Base-by-base conservation (phyloP, 2,329 filamentous ascomycete species). In the Fusarium staphyleae region DNA sequence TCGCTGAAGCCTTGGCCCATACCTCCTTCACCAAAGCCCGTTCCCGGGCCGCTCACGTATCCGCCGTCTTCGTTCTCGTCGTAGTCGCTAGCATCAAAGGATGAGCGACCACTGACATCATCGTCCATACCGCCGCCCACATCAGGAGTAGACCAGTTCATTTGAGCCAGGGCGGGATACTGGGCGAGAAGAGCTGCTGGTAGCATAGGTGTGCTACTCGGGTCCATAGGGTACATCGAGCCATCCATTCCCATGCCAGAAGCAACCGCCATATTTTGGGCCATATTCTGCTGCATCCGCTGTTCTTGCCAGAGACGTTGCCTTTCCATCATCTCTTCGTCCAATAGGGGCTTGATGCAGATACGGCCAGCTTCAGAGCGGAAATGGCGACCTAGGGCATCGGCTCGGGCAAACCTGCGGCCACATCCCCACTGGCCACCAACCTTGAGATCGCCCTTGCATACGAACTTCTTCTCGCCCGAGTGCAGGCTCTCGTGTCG, bases 381-480 rank as follows among this genome's bases (percentile, higher is more conserved):
- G 79, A 99, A 99, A 76, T 97, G 95, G 10, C 93, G 85, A 3
- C 95, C 95, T 2, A 99, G 81, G 5, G 95, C 95, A 77, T 99
- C 95, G 5, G 95, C 95, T 65, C 95, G 90, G 13, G 95, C 95
- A 73, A 99, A 99, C 9, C 93, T 85, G 56, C 95, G 85, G 3
- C 91, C 91, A 65, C 95, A 99, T 15, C 95, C 95, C 95, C 95
- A 99, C 62, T 89, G 86, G 5, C 88, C 88, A 39, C 88, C 87
- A 2, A 86, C 86, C 63, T 93, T 93, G 42, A 99, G 85, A 52
- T 93, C 90, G 46, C 95, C 95, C 64, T 91, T 92, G 76, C 95
- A 99, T 7, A 98, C 90, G 71, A 98, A 99, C 70, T 96, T 98
- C 84, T 98, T 99, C 77, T 99, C 95, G 34, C 95, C 95, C 0